Evolutionary conservation across 345 rosid species (phyloP), one percentile per base, ranked within the genome.

Genomic region (Euphorbia peplus): DNA sequence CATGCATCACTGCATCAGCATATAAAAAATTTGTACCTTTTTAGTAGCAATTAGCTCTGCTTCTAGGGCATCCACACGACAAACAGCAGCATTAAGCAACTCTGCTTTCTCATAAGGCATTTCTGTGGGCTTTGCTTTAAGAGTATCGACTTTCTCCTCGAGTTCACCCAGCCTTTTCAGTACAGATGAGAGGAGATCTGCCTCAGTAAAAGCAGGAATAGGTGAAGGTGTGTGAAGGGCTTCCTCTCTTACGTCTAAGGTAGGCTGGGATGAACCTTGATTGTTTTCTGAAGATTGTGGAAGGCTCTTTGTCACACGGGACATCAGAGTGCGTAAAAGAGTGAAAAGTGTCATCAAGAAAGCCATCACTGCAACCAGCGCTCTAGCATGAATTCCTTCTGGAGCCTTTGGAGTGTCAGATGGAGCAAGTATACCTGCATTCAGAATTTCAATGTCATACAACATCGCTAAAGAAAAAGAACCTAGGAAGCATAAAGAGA

Each of bases 31-130:
- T 41, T 13, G 3, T 78, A 95, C 99, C 99, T 95, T 90, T 70
- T 95, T 95, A 39, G 99, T 90, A 67, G 99, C 89, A 81, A 95
- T 95, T 64, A 95, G 88, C 82, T 95, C 99, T 1, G 99, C 99
- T 84, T 95, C 99, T 50, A 95, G 80, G 22, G 95, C 98, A 64
- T 95, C 99, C 68, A 95, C 98, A 13, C 98, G 97, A 69, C 95
- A 95, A 55, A 95, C 97, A 60, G 98, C 98, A 62, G 98, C 99
- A 73, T 89, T 89, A 69, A 95, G 84, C 78, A 95, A 73, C 73
- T 95, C 99, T 83, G 78, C 99, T 84, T 95, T 95, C 86, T 95
- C 98, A 15, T 54, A 87, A 69, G 99, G 99, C 99, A 95, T 95
- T 84, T 84, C 96, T 32, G 88, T 83, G 60, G 98, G 99, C 77